Conservation (phyloP, 345 rosid species). For the Microcos paniculata region DNA sequence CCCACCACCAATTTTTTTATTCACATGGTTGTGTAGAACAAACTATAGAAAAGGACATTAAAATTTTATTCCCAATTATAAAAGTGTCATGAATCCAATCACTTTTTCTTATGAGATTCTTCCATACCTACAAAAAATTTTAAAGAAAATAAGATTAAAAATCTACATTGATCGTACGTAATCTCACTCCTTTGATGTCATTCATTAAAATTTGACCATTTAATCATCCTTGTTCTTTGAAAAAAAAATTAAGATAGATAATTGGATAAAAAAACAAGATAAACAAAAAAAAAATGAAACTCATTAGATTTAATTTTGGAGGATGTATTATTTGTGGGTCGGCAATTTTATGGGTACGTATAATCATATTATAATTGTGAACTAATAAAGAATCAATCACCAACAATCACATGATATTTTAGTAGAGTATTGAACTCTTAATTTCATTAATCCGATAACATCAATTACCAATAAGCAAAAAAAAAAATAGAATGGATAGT, state of each 20-base stretch:
- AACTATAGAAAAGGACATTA: not conserved
- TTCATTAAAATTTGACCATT: not conserved
- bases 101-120: not conserved
- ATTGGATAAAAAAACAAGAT: too few species aligned
- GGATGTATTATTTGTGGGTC: too few species aligned
- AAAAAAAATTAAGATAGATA: not conserved
- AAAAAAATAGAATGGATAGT: too few species aligned
- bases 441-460: too few species aligned
- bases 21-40: slow-evolving; percentile 11
- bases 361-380: too few species aligned
- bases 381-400: too few species aligned
- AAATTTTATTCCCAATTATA: not conserved
- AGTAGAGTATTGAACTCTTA: too few species aligned
- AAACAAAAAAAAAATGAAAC: too few species aligned
- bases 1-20: not conserved
- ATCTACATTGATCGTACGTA: not conserved
- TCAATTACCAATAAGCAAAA: too few species aligned
- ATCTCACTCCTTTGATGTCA: not conserved
- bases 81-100: not conserved
- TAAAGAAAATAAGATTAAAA: not conserved
- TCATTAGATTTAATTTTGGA: too few species aligned
- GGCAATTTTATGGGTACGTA: too few species aligned
- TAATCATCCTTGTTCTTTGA: not conserved
- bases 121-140: not conserved
- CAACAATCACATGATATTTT: too few species aligned